These are phyloP conservation scores for Boletus rubropictus DNA, from an alignment of 768 basidiomycete species.

Conservation along the genomic window DNA sequence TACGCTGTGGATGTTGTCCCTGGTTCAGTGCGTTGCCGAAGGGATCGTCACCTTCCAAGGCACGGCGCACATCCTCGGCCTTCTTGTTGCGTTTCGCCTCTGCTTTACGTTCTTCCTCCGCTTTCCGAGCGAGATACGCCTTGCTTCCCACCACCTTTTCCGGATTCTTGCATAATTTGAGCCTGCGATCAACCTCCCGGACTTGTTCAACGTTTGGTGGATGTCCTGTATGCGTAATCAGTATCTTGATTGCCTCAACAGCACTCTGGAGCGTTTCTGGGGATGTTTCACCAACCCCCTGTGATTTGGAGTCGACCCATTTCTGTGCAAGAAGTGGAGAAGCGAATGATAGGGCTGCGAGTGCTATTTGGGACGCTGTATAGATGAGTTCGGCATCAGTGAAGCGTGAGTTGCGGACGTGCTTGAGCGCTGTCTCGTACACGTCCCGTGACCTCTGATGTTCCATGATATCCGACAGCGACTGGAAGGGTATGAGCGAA, in stretches of 20 bases:
- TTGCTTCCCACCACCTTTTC: conserved; percentile 91
- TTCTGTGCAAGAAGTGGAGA: conserved; percentile 51
- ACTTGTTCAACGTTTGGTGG: conserved; percentile 79
- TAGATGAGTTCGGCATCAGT: conserved; percentile 91
- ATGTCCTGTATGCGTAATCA: conserved; percentile 51
- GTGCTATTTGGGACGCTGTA: conserved; percentile 88
- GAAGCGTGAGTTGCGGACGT: conserved; percentile 74
- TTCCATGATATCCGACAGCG: conserved; percentile 45
- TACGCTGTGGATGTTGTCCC: conserved; percentile 22
- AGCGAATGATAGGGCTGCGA: conserved; percentile 68
- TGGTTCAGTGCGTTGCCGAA: conserved; percentile 55
- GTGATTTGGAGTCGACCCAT: conserved; percentile 51
- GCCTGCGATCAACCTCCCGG: conserved; percentile 80
- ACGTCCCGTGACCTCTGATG: conserved; percentile 45
- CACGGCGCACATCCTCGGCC: conserved; percentile 42
- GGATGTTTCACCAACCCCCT: conserved; percentile 6
- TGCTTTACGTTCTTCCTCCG: conserved; percentile 64
- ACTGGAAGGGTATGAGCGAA: conserved; percentile 37
- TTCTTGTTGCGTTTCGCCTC: conserved; percentile 65
- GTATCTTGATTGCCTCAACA: conserved; percentile 42
- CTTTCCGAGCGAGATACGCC: conserved; percentile 67
- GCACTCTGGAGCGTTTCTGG: conserved; percentile 28
- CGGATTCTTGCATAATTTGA: conserved; percentile 90
- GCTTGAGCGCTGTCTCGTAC: conserved; percentile 60
- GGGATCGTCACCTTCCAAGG: conserved; percentile 54